Percentiles rank a stretch among this genome's conserved stretches.
Evolutionary conservation across 1,284 basidiomycete species (phyloP).

Genomic region (Apiotrichum veenhuisii): DNA sequence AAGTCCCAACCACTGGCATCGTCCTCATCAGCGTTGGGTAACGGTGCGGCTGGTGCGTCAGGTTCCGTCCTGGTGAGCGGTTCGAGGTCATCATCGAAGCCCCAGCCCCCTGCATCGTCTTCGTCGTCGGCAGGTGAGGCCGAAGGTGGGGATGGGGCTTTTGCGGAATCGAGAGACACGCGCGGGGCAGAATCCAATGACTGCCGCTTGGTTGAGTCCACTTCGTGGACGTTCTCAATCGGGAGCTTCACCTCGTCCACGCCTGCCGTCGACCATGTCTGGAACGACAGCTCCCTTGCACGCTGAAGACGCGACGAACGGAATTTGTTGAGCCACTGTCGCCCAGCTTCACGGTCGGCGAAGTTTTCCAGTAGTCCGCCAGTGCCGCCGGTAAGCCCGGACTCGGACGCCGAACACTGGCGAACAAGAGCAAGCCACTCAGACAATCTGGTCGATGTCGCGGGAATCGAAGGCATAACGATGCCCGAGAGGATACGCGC

Average conservation of each 20-base stretch:
- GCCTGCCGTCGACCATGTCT: neutral
- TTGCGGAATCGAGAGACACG: too few species aligned
- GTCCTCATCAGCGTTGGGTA: neutral
- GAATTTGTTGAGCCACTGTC: conserved; percentile 29
- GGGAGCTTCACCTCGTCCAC: neutral
- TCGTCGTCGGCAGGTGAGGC: neutral
- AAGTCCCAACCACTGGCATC: neutral
- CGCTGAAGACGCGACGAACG: conserved; percentile 8
- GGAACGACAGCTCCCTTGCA: neutral
- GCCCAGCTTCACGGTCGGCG: conserved; percentile 54
- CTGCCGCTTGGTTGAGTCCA: neutral
- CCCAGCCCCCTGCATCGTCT: conserved; percentile 46
- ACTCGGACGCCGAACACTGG: conserved; percentile 62
- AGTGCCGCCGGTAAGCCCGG: conserved; percentile 40
- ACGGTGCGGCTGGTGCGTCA: neutral
- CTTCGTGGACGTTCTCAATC: neutral
- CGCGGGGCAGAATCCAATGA: too few species aligned
- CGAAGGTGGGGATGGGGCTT: neutral
- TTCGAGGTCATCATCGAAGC: conserved; percentile 42
- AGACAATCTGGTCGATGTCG: conserved; percentile 58
- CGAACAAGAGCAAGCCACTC: conserved; percentile 59
- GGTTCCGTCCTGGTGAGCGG: conserved; percentile 11
- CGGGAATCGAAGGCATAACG: conserved; percentile 64
- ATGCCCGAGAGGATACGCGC: conserved; percentile 59
- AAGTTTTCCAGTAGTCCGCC: conserved; percentile 21